Conservation (phyloP, 495 filamentous ascomycete genomes). For the Xylaria curta region DNA sequence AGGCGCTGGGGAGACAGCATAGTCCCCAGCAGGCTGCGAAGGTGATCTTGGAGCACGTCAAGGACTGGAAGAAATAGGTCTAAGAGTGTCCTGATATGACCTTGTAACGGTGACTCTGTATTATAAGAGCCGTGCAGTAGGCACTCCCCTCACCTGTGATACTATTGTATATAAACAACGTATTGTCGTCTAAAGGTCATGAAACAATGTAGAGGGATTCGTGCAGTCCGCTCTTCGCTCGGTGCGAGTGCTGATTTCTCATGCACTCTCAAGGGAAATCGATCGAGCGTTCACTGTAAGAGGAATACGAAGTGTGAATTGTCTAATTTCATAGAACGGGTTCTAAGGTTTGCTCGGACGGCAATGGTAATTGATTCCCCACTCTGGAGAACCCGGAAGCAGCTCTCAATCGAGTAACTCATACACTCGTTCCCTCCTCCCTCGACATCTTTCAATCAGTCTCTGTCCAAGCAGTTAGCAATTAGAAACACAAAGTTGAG, state of each 20-base stretch:
- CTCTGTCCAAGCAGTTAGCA: neutral
- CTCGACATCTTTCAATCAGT: neutral
- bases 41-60: conserved; percentile 85
- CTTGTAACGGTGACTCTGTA: conserved; percentile 30
- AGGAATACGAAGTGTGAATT: neutral
- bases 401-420: neutral
- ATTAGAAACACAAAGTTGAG: neutral
- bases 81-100: conserved; percentile 37
- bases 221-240: neutral
- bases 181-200: conserved; percentile 18
- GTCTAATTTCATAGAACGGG: neutral
- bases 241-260: neutral
- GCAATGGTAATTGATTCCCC: conserved; percentile 1
- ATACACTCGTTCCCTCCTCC: neutral
- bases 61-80: conserved; percentile 75
- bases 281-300: neutral
- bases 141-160: conserved; percentile 29
- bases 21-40: conserved; percentile 84
- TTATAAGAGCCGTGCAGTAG: conserved; percentile 17
- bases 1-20: conserved; percentile 94
- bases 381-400: neutral
- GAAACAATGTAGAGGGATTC: neutral
- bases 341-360: neutral
- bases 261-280: neutral
- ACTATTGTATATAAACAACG: conserved; percentile 17